Base-by-base conservation (phyloP, 2,329 filamentous ascomycete genomes). In the Trichoderma sp. region DNA sequence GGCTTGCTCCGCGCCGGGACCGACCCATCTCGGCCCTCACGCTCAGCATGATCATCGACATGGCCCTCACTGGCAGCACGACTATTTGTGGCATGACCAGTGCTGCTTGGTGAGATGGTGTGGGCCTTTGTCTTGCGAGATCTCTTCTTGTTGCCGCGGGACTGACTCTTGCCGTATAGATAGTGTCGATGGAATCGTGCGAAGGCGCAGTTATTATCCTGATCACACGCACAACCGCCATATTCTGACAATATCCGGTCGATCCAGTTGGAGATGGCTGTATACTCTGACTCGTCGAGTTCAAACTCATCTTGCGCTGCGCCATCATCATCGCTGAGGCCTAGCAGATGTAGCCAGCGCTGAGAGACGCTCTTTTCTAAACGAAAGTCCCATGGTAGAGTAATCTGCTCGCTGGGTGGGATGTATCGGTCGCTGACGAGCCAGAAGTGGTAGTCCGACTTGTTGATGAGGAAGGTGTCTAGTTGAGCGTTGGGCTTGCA, bases 401-500 rank as follows among this genome's bases (percentile, higher is more conserved):
- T 93, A 77, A 88, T 89, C 76, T 90, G 88, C 76, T 90, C 89
- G 53, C 86, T 85, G 1, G 89, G 84, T 18, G 86, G 82, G 71
- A 98, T 94, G 47, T 91, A 87, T 68, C 92, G 88, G 76, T 93
- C 93, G 76, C 94, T 94, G 72, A 97, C 90, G 74, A 98, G 91
- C 88, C 95, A 98, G 80, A 98, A 97, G 79, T 96, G 93, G 78
- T 95, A 97, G 75, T 95, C 91, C 1, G 90, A 91, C 4, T 88
- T 87, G 61, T 90, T 91, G 2, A 93, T 93, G 62, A 98, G 88
- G 75, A 94, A 93, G 0, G 95, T 97, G 79, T 96, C 95, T 76
- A 98, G 85, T 36, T 89, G 87, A n/a, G 96, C 90, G 78, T 98
- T 99, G 1, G 96, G 93, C 73, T 89, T 90, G 83, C 96, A 99